Evolutionary conservation across 164 flowering plant genomes (phyloP), one percentile per base, ranked within the genome.

Genomic region (Sextonia rubra): DNA sequence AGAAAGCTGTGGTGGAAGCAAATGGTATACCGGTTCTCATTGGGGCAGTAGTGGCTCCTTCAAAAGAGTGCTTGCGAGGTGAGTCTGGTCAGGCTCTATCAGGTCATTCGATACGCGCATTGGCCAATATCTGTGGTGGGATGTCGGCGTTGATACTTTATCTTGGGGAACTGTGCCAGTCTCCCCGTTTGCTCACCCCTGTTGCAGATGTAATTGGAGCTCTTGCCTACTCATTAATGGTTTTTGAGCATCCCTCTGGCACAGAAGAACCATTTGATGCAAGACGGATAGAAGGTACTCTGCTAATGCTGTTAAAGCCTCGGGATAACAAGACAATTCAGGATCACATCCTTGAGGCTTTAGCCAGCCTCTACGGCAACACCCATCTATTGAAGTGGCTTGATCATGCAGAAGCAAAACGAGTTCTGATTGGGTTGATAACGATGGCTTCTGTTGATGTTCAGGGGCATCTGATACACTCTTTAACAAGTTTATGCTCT

Each of bases 171-270:
- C 77, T 93, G 60, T 83, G 93, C 29, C 90, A 82, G 65, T 86
- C 95, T 23, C 83, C 92, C 69, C 86, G 90, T 25, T 85, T 86
- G 66, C 83, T 90, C 76, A 91, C 93, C 60, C 97, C 98, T 2
- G 88, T 93, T 82, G 85, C 91, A 74, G 97, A 93, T 83, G 86
- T 90, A 77, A 82, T 91, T 69, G 98, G 98, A 64, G 89, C 97
- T n/a, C 93, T 93, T 70, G 98, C 98, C 48, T 93, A 91, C 79
- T 79, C 89, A 64, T 70, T 93, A 65, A 93, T 89, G 92, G 85
- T 90, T 68, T 90, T 83, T 80, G 84, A 86, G 77, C 82, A 82
- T 37, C 82, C 75, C 60, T 71, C 81, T 69, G 75, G 58, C 47
- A 37, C 22, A 52, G 83, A 84, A 73, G 91, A 86, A 70, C 48